Percentiles rank a stretch among this genome's conserved stretches.
Evolutionary conservation across 106 monocot genomes (phyloP).

Genomic region (Acorus calamus): DNA sequence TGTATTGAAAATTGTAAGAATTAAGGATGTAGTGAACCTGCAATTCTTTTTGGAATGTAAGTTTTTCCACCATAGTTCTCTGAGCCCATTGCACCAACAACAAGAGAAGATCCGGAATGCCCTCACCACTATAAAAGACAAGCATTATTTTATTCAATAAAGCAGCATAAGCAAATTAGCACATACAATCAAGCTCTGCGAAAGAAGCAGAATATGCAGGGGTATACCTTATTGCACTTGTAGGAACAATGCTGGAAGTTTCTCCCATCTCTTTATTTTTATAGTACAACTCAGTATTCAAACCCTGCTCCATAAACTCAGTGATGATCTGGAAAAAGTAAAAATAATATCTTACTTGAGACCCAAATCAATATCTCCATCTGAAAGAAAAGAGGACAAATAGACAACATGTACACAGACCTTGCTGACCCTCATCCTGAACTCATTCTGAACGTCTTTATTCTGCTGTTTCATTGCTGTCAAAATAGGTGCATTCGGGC

Average conservation of each 20-base stretch:
- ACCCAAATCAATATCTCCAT: neutral
- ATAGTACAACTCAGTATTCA: conserved; percentile 92
- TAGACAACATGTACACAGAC: conserved; percentile 17
- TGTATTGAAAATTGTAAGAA: neutral
- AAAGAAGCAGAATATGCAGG: neutral
- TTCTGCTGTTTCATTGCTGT: conserved; percentile 73
- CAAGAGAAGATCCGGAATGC: conserved; percentile 85
- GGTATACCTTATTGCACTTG: conserved; percentile 87
- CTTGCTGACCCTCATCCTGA: conserved; percentile 73
- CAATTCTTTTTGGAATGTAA: conserved; percentile 82
- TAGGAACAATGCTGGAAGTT: conserved; percentile 92
- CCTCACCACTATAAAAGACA: conserved; percentile 66
- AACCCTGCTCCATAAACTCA: conserved; percentile 77
- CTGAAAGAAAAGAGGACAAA: neutral
- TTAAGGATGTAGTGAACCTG: conserved; percentile 35
- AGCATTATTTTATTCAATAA: conserved; percentile 3
- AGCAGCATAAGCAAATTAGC: neutral
- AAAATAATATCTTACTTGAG: neutral
- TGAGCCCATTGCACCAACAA: conserved; percentile 89
- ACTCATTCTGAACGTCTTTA: conserved; percentile 83
- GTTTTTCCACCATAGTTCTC: conserved; percentile 90
- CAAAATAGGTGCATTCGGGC: conserved; percentile 62
- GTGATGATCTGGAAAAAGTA: conserved; percentile 55
- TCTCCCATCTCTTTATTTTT: conserved; percentile 96
- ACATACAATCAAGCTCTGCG: neutral